A percentile compares a stretch with the other conserved stretches of the same genome.
phyloP scores from a whole-genome alignment of 805 yeast species.

The Candida bentonensis region DNA sequence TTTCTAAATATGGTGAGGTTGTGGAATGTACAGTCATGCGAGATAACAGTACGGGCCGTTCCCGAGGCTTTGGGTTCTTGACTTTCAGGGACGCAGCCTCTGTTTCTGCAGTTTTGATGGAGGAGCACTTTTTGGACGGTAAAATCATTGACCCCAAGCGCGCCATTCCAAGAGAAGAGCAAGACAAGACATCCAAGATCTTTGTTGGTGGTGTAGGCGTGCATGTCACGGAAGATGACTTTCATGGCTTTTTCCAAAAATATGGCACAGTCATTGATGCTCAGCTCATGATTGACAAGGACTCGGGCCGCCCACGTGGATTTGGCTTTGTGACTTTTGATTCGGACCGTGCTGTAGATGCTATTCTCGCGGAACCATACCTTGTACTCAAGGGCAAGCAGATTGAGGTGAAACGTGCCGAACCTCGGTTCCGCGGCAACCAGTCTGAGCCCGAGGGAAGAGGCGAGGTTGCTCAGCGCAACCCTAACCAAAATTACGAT shows the following conservation, averaged over 20 bases:
- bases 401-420: constrained; percentile 32
- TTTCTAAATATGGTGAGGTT: constrained; percentile 79
- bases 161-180: constrained; percentile 95
- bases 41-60: constrained; percentile 71
- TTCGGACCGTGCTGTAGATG: constrained; percentile 85
- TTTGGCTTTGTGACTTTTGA: constrained; percentile 95
- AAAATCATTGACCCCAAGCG: constrained; percentile 94
- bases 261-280: constrained; percentile 91
- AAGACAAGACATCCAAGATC: constrained; percentile 90
- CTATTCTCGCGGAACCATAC: constrained; percentile 68
- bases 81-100: constrained; percentile 71
- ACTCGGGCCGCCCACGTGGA: constrained; percentile 92
- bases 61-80: constrained; percentile 90
- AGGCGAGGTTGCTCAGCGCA: constrained; percentile 7
- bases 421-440: constrained; percentile 21
- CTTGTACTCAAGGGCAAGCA: constrained; percentile 70
- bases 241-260: constrained; percentile 70
- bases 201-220: constrained; percentile 96
- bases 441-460: constrained; percentile 9
- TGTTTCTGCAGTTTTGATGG: constrained; percentile 73
- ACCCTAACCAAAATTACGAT: constrained; percentile 7
- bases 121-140: constrained; percentile 85
- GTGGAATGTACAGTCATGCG: constrained; percentile 86
- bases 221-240: constrained; percentile 83
- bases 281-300: constrained; percentile 93